Evolutionary conservation across 306 rosid genomes (phyloP).

Genomic region (Cucurbita ficifolia): DNA sequence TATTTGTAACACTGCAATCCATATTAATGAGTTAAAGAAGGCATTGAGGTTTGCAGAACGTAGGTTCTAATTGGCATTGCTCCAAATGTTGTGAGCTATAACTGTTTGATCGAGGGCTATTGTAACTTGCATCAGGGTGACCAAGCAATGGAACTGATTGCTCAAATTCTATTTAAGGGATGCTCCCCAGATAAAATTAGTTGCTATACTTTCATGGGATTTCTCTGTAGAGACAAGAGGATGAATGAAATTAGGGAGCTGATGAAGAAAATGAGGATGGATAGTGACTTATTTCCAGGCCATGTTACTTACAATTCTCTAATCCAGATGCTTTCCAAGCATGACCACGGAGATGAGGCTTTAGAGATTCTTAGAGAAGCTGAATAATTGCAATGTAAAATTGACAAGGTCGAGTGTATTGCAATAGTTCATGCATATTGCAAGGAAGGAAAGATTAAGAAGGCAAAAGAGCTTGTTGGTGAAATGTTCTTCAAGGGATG

Average conservation of each 20-base stretch:
- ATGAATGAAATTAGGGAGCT: conserved; percentile 37
- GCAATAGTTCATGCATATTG: conserved; percentile 72
- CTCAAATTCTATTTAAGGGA: conserved; percentile 46
- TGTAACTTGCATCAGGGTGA: conserved; percentile 37
- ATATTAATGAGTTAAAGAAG: conserved; percentile 47
- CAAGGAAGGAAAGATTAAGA: conserved; percentile 42
- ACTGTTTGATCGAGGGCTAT: conserved; percentile 74
- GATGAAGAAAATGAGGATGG: conserved; percentile 42
- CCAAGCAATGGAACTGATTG: conserved; percentile 54
- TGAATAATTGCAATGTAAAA: conserved; percentile 41
- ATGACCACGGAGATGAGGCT: conserved; percentile 65
- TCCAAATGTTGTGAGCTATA: conserved; percentile 56
- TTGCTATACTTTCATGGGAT: conserved; percentile 69
- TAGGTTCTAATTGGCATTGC: conserved; percentile 48
- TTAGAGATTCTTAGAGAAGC: conserved; percentile 59
- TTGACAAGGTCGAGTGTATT: conserved; percentile 77
- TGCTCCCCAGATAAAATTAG: conserved; percentile 72
- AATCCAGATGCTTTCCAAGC: conserved; percentile 56
- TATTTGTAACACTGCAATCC: conserved; percentile 57
- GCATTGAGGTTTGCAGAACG: conserved; percentile 46
- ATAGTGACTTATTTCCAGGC: conserved; percentile 43
- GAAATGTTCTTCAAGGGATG: conserved; percentile 59
- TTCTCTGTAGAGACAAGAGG: conserved; percentile 52
- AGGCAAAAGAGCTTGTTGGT: conserved; percentile 53
- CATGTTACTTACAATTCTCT: conserved; percentile 72